A percentile compares a stretch with the other conserved stretches of the same genome.
These are phyloP conservation scores for Blepharisma japonicum DNA, from an alignment of 73 alveolate genomes.

Conservation along the genomic window DNA sequence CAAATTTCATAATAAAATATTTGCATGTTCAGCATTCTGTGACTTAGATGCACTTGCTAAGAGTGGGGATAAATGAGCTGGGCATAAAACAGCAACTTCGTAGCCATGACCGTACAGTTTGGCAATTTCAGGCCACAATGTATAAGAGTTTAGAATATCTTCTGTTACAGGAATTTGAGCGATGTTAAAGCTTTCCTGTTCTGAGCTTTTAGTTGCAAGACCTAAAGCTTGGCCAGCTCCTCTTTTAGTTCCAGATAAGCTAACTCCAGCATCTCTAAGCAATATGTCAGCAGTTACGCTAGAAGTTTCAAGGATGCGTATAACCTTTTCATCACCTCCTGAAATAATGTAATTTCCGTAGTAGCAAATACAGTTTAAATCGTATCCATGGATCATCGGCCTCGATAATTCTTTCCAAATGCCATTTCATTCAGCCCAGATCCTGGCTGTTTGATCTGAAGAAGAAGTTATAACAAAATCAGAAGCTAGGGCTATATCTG, in stretches of 20 bases:
- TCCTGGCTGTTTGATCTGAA: conserved; percentile 89
- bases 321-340: conserved; percentile 94
- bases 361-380: conserved; percentile 74
- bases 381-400: conserved; percentile 96
- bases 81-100: conserved; percentile 80
- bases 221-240: conserved; percentile 57
- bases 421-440: conserved; percentile 53
- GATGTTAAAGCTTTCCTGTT: conserved; percentile 65
- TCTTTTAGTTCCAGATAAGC: conserved; percentile 45
- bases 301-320: conserved; percentile 85
- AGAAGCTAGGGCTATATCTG: conserved; percentile 74
- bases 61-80: conserved; percentile 75
- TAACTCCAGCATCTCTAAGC: conserved; percentile 50
- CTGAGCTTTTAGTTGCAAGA: conserved; percentile 80
- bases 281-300: conserved; percentile 69
- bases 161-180: conserved; percentile 86
- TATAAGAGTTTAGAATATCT: conserved; percentile 78
- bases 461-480: conserved; percentile 76
- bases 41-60: conserved; percentile 94
- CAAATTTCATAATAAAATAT: conserved; percentile 88
- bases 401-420: conserved; percentile 89
- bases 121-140: conserved; percentile 96
- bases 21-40: conserved; percentile 83
- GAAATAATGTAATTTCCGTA: conserved; percentile 65
- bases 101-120: conserved; percentile 98